Evolutionary conservation across 148 eudicot species (phyloP), one percentile per base, ranked within the genome.

Genomic region (Vaccinium darrowii): DNA sequence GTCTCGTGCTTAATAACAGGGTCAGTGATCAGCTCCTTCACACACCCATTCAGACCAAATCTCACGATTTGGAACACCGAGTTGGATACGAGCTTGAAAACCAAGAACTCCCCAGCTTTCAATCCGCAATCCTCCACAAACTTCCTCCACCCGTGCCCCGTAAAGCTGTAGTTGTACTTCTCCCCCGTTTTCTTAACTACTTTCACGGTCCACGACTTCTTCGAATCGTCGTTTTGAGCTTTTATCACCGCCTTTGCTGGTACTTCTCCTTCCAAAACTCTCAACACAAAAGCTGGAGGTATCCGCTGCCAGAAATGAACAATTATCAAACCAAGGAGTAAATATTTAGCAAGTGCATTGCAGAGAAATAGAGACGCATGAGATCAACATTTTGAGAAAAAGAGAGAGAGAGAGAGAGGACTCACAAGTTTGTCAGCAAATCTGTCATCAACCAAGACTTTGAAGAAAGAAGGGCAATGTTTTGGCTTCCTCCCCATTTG

Each of bases 341-440:
- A 15, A 5, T 15, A 56, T 3, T 3, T 36, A 36, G 39, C 39
- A 36, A 36, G 36, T 36, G 39, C 39, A 36, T 36, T 36, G 39
- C 39, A 36, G 39, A 56, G 60, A 16, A 56, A 56, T 56, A 36
- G 39, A 36, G 39, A 36, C 39, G 39, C 39, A 19, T 6, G 65
- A 5, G 9, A 58, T 57, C 81, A 51, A 16, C 51, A 27, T 13
- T 57, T n/a, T 36, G 39, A 33, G 36, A 33, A 1, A 33, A 1
- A 33, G 36, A 69, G 23, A 71, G 77, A 67, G 77, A 51, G 62
- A 71, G 50, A 82, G 43, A 82, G 76, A 62, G 77, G 3, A 19
- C 78, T 82, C 49, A 82, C 84, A 11, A 82, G 78, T 71, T 82
- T 51, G 78, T 15, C 14, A 23, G 78, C 84, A 19, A 82, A 82